These are phyloP conservation scores for Colletotrichum magnum DNA, from an alignment of 2,329 filamentous ascomycete species.

Conservation along the genomic window DNA sequence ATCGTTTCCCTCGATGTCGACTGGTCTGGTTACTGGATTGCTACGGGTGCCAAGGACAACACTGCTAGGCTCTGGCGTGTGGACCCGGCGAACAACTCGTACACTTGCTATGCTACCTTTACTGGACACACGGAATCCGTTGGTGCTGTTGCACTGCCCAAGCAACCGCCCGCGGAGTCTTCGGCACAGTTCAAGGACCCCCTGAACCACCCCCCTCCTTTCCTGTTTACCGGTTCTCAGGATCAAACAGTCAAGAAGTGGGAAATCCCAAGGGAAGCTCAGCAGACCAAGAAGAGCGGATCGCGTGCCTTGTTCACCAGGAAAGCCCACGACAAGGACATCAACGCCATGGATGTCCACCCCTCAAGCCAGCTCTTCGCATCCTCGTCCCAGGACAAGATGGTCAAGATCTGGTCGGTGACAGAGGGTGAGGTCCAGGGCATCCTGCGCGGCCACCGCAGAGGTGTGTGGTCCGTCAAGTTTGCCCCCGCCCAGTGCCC, in stretches of 20 bases:
- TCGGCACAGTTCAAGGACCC: constrained; percentile 81
- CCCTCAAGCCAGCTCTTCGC: constrained; percentile 85
- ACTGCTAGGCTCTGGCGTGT: constrained; percentile 92
- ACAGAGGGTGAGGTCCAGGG: constrained; percentile 92
- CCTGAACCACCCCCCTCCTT: constrained; percentile 83
- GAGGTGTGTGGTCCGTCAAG: constrained; percentile 95
- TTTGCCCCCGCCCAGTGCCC: constrained; percentile 88
- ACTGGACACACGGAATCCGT: constrained; percentile 95
- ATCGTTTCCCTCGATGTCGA: constrained; percentile 95
- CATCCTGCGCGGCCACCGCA: constrained; percentile 90
- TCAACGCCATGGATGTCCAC: constrained; percentile 92
- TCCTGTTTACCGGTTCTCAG: constrained; percentile 92
- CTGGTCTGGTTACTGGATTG: constrained; percentile 97
- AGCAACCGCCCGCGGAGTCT: constrained; percentile 74
- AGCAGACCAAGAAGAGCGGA: constrained; percentile 64
- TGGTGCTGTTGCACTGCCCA: constrained; percentile 88
- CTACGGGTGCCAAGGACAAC: constrained; percentile 97
- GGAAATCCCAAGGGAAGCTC: constrained; percentile 77
- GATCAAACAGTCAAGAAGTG: constrained; percentile 96
- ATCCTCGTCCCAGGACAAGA: constrained; percentile 95
- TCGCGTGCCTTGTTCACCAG: constrained; percentile 84
- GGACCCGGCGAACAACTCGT: constrained; percentile 81
- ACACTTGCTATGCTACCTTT: constrained; percentile 84
- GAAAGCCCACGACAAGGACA: constrained; percentile 98
- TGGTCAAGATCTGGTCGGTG: constrained; percentile 95